A percentile compares a stretch with the other conserved stretches of the same genome.
These are phyloP conservation scores for Acanthamoeba healyi DNA, from an alignment of 208 protist species.

Conservation along the genomic window DNA sequence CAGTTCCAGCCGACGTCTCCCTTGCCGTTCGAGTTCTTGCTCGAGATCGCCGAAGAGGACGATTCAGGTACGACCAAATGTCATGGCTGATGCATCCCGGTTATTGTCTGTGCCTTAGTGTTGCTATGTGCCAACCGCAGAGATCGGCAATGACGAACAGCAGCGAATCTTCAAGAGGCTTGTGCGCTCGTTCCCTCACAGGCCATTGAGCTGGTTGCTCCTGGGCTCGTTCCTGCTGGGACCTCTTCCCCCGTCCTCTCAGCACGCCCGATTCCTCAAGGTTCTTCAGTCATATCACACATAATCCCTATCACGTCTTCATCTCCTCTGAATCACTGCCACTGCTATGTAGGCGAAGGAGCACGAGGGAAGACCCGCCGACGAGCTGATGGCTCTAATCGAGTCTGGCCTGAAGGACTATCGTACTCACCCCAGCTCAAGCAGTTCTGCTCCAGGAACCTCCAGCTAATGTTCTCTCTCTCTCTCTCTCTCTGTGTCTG, in stretches of 20 bases:
- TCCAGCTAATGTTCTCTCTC: background rate
- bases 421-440: background rate
- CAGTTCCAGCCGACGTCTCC: background rate
- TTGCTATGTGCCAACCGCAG: no score
- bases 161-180: conserved; percentile 8
- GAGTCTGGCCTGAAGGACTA: conserved; percentile 29
- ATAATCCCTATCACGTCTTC: background rate
- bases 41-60: conserved; percentile 36
- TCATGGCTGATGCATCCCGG: background rate
- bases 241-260: background rate
- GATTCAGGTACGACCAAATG: background rate
- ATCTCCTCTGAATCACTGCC: background rate
- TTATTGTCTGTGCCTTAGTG: background rate
- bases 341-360: background rate
- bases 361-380: background rate
- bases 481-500: background rate
- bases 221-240: conserved; percentile 23
- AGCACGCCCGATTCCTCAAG: conserved; percentile 35
- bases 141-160: background rate
- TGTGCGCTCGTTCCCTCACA: conserved; percentile 46
- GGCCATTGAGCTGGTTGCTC: conserved; percentile 31
- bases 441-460: no score
- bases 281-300: background rate
- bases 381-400: conserved; percentile 24
- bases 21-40: conserved; percentile 1